Conservation (phyloP, 2,329 filamentous ascomycete species). For the Fusarium sulawesiense region DNA sequence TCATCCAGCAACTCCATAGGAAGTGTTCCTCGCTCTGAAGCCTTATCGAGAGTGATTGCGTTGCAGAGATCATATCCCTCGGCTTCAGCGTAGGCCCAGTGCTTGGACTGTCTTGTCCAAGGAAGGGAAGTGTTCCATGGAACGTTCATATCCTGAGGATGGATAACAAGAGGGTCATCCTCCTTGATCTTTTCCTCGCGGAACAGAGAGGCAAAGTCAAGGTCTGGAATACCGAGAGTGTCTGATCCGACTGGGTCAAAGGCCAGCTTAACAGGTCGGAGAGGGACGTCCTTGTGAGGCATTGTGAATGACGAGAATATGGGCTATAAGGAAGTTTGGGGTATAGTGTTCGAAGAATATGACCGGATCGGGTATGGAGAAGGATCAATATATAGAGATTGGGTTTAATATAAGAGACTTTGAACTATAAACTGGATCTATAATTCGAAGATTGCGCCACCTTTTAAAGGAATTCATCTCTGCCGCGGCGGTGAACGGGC, state of each 20-base stretch:
- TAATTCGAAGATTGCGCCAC: not conserved
- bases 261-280: conserved; percentile 8
- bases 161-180: conserved; percentile 5
- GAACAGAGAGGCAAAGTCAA: conserved; percentile 21
- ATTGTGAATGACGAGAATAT: not conserved
- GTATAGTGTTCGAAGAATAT: not conserved
- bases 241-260: conserved; percentile 13
- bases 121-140: conserved; percentile 23
- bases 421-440: not conserved
- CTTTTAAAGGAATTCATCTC: conserved; percentile 3
- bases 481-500: conserved; percentile 20
- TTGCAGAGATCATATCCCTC: conserved; percentile 8
- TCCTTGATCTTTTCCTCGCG: not conserved
- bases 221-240: not conserved
- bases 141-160: conserved; percentile 1
- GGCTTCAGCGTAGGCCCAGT: conserved; percentile 5
- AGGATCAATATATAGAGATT: not conserved
- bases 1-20: conserved; percentile 22
- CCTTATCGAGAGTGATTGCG: conserved; percentile 18
- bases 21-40: conserved; percentile 5
- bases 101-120: conserved; percentile 24
- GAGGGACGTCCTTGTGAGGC: conserved; percentile 21
- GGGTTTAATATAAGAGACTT: not conserved
- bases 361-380: not conserved
- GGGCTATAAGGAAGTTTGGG: not conserved